phyloP scores from a whole-genome alignment of 2,329 filamentous ascomycete species.

The Alternaria postmessia region DNA sequence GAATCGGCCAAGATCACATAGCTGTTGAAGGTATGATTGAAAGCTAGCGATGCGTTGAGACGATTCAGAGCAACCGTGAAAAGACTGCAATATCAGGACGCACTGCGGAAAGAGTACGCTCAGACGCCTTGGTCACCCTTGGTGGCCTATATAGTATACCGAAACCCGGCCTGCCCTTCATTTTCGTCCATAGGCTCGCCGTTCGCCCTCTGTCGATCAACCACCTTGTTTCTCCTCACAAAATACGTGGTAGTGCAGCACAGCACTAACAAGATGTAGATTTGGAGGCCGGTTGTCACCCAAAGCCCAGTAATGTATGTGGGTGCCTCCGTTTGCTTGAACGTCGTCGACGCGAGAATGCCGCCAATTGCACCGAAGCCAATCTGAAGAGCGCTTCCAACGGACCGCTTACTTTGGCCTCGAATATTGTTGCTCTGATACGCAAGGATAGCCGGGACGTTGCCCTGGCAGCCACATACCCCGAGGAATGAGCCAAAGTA shows the following conservation, averaged over 20 bases:
- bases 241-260: conserved; percentile 22
- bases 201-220: conserved; percentile 18
- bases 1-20: neutral
- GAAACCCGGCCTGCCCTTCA: conserved; percentile 32
- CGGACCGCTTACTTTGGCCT: conserved; percentile 31
- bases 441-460: conserved; percentile 34
- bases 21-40: neutral
- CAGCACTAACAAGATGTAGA: conserved; percentile 27
- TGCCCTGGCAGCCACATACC: conserved; percentile 28
- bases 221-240: conserved; percentile 24
- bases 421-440: conserved; percentile 40
- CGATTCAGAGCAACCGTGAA: neutral
- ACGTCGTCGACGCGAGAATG: conserved; percentile 32
- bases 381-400: conserved; percentile 33
- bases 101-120: neutral
- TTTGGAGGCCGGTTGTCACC: conserved; percentile 28
- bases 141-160: conserved; percentile 17
- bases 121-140: neutral
- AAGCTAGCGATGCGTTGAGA: neutral
- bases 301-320: conserved; percentile 31
- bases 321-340: conserved; percentile 32
- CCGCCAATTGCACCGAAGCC: conserved; percentile 39
- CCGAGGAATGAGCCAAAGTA: conserved; percentile 42
- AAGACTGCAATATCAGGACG: neutral
- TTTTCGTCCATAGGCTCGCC: conserved; percentile 25